Evolutionary conservation across 2,329 filamentous ascomycete species (phyloP), one percentile per base, ranked within the genome.

Genomic region (Fusarium ambrosium): DNA sequence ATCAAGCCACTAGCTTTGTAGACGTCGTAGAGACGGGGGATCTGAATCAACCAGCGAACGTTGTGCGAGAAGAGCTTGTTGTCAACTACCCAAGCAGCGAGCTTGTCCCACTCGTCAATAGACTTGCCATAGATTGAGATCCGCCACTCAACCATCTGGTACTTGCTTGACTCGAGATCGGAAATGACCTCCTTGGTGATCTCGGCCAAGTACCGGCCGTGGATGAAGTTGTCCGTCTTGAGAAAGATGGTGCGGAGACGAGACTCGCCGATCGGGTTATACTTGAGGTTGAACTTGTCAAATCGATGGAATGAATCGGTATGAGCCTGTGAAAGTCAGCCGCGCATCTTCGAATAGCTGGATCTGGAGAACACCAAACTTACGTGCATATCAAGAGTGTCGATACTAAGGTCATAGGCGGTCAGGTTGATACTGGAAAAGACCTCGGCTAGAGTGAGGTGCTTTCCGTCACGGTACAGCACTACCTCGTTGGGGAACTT

Each of bases 281-380:
- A 99, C 82, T 99, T 99, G 66, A 99, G 87, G 82, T 99, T 99
- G 89, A 99, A 99, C 83, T 99, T 99, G 87, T 99, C 97, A 81
- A 99, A 99, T 5, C 97, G 94, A 84, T 99, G 97, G 85, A 99
- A 99, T 0, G 95, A 97, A 83, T 99, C 97, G 13, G 95, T 98
- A 81, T 99, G 97, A 27, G 97, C 96, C 92, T 94, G 59, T 7
- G 29, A 11, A 8, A 55, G 64, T 76, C 41, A 78, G 64, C 36
- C 58, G 22, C 56, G 36, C 45, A 20, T 43, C 32, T 53, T 16
- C 16, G 20, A 16, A 55, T 51, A 18, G 37, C 10, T 6, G 32
- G 2, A 10, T 24, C 24, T 53, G 24, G 10, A 11, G 51, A 36
- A 29, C 13, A 34, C 22, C 14, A 16, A 20, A 89, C 93, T 81